Percentiles rank a stretch among this genome's conserved stretches.
These are phyloP conservation scores for Ogataea neopini DNA, from an alignment of 805 yeast species.

Conservation along the genomic window DNA sequence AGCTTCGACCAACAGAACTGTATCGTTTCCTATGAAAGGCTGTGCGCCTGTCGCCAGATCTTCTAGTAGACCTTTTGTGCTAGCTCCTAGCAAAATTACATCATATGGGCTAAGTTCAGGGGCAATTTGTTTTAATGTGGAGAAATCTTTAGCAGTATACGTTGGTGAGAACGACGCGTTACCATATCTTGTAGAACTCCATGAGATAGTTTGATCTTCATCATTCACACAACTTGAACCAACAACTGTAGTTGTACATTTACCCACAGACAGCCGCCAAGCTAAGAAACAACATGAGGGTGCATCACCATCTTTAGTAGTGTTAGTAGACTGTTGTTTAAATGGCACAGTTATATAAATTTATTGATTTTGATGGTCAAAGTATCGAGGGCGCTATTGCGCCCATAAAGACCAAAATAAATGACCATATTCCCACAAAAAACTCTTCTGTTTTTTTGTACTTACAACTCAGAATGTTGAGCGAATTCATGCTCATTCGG, in stretches of 20 bases:
- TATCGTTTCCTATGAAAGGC: constrained; percentile 15
- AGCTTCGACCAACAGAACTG: constrained; percentile 32
- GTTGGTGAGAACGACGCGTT: constrained; percentile 17
- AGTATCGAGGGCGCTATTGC: constrained; percentile 3
- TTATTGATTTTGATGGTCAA: neutral
- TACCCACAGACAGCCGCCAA: constrained; percentile 30
- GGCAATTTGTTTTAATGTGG: constrained; percentile 6
- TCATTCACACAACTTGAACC: constrained; percentile 18
- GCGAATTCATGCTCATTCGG: constrained; percentile 13
- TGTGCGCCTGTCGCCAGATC: constrained; percentile 10
- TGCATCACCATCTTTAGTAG: constrained; percentile 32
- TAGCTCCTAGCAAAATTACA: constrained; percentile 24
- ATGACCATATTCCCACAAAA: neutral
- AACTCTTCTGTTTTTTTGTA: neutral
- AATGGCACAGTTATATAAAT: neutral
- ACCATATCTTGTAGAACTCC: constrained; percentile 25
- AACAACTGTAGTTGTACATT: constrained; percentile 21
- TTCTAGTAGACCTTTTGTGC: constrained; percentile 10
- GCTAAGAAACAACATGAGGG: constrained; percentile 31
- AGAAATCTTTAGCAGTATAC: constrained; percentile 5
- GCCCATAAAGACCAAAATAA: neutral
- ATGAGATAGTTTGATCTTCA: constrained; percentile 13
- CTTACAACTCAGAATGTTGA: constrained; percentile 23
- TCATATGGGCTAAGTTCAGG: constrained; percentile 21
- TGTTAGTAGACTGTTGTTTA: constrained; percentile 1